These are phyloP conservation scores for Agapanthus africanus DNA, from an alignment of 106 monocot genomes.

Conservation along the genomic window DNA sequence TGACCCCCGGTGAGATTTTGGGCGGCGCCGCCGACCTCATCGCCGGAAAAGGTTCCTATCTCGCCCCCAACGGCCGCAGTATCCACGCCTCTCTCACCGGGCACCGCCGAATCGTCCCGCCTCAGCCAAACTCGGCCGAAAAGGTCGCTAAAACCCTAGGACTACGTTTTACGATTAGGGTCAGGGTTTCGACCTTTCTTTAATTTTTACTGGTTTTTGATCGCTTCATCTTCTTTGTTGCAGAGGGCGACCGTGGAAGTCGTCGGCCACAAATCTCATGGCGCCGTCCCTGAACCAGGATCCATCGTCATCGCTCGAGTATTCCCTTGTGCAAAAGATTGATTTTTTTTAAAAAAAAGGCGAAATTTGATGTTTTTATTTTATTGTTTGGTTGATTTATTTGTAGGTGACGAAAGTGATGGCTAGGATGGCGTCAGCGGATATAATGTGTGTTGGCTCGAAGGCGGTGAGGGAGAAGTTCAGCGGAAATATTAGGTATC, in stretches of 20 bases:
- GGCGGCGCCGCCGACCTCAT: constrained; percentile 36
- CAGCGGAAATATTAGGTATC: constrained; percentile 75
- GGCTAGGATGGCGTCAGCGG: constrained; percentile 72
- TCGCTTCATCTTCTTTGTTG: not conserved
- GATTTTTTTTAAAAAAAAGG: not conserved
- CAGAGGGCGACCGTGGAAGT: constrained; percentile 66
- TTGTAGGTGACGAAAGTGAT: constrained; percentile 91
- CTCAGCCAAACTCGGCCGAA: constrained; percentile 40
- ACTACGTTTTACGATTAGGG: constrained; percentile 7
- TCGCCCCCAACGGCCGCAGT: constrained; percentile 42
- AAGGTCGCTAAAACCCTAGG: constrained; percentile 21
- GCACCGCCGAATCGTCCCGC: constrained; percentile 22
- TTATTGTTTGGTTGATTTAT: not conserved
- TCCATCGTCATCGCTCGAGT: constrained; percentile 70
- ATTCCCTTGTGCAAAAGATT: not conserved
- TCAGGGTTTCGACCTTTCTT: not conserved
- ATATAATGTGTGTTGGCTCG: constrained; percentile 91
- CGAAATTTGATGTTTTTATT: not conserved
- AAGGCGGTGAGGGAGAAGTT: constrained; percentile 88
- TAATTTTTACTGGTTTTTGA: not conserved
- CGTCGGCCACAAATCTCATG: constrained; percentile 70
- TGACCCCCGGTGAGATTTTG: constrained; percentile 61
- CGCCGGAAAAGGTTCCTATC: constrained; percentile 52
- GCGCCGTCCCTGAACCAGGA: constrained; percentile 67
- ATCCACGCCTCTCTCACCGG: constrained; percentile 60